Evolutionary conservation across 2,329 filamentous ascomycete genomes (phyloP).

Genomic region (Alternaria alternata): DNA sequence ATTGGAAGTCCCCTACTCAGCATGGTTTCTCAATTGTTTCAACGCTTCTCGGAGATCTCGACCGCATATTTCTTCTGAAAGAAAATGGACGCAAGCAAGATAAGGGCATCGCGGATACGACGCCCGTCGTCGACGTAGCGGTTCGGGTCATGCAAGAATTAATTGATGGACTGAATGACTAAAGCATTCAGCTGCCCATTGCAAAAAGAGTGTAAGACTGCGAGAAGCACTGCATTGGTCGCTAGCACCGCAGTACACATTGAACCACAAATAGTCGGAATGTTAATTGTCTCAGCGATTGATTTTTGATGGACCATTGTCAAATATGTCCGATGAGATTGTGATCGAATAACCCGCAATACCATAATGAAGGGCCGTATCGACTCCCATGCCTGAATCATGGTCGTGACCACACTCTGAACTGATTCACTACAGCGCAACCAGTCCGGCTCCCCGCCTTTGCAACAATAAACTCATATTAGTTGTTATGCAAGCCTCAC

Average conservation of each 20-base stretch:
- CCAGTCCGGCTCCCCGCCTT: constrained; percentile 12
- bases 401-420: not conserved
- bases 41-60: not conserved
- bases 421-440: not conserved
- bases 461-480: not conserved
- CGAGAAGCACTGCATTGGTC: not conserved
- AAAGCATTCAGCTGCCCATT: not conserved
- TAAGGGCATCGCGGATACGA: not conserved
- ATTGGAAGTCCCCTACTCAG: not conserved
- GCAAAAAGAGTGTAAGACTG: not conserved
- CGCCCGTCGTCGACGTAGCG: not conserved
- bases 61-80: not conserved
- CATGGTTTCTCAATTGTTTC: not conserved
- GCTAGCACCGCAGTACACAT: not conserved
- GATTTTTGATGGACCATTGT: not conserved
- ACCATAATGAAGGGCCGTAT: not conserved
- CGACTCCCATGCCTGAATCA: not conserved
- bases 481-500: constrained; percentile 8
- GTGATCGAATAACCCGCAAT: not conserved
- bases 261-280: too few relatives aligned
- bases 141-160: not conserved
- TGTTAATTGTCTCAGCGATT: not conserved
- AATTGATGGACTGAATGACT: not conserved
- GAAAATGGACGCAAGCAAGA: not conserved
- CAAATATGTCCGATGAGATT: not conserved